Evolutionary conservation across 2,329 filamentous ascomycete species (phyloP), one percentile per base, ranked within the genome.

Genomic region (Chrysoporthe puriensis): DNA sequence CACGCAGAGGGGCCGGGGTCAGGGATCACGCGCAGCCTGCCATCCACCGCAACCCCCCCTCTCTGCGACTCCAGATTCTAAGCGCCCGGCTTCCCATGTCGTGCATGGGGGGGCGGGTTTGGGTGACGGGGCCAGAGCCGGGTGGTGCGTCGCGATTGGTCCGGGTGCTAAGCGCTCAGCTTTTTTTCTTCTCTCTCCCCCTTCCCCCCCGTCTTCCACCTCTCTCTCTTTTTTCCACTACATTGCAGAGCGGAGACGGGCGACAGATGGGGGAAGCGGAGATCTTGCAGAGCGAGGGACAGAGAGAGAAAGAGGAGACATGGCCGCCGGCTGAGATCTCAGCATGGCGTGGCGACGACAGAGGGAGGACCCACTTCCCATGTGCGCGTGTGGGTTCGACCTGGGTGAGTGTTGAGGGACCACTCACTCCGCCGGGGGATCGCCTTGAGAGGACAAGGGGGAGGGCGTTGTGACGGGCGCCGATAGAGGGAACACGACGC

Each of bases 41-140:
- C 3, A 16, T 60, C 42, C 46, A 44, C 18, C 9, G 21, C 36
- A 52, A 13, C 58, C 43, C 14, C 18, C 48, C 32, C 16, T 11
- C 4, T 3, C 40, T 57, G 54, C 14, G 34, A 46, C 44, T 46
- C 52, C 52, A 26, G 42, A 58, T 58, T 36, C 61, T 69, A 69
- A 69, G 67, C 67, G 67, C 67, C 67, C 63, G 63, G 63, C 59
- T 66, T 66, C 67, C 66, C 67, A 66, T 69, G 67, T 69, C 67
- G 67, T 69, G 67, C 67, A 69, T 59, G 54, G 59, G 58, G 50
- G 54, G 54, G 46, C 50, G 44, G 42, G 14, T 2, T 26, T 26
- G 32, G 6, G 50, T 54, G 50, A 54, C 32, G 50, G 50, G 13
- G 50, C 32, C 50, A 32, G 50, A 26, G 26, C 44, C 11, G 32